Conservation (phyloP, 2,329 filamentous ascomycete species). For the Penicillium glabrum region DNA sequence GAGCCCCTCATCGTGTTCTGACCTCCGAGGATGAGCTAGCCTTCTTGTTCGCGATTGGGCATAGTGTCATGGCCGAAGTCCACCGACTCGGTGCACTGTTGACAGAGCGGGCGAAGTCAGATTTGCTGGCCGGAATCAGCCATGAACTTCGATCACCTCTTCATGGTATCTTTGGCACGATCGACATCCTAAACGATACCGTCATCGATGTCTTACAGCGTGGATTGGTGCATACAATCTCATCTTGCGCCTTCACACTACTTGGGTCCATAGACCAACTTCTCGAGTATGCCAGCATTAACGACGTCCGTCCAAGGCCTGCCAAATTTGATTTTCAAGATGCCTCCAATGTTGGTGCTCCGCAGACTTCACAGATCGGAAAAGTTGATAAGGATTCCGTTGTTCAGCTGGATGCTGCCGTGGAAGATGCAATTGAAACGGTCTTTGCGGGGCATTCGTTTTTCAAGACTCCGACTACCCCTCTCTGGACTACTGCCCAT, state of each 20-base stretch:
- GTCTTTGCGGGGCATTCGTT: slow-evolving; percentile 17
- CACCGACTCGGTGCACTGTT: slow-evolving; percentile 21
- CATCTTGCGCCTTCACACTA: slow-evolving; percentile 40
- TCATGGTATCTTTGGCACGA: slow-evolving; percentile 30
- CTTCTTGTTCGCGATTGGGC: slow-evolving; percentile 25
- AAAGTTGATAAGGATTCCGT: not conserved
- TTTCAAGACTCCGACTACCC: not conserved
- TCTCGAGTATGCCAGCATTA: slow-evolving; percentile 26
- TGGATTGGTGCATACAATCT: slow-evolving; percentile 30
- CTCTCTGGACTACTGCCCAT: not conserved
- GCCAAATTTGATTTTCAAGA: not conserved
- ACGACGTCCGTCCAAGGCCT: slow-evolving; percentile 9
- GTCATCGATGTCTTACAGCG: slow-evolving; percentile 21
- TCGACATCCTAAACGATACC: slow-evolving; percentile 26
- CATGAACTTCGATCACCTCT: slow-evolving; percentile 34
- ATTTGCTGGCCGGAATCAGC: slow-evolving; percentile 30
- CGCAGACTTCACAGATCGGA: not conserved
- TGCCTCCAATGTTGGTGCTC: not conserved
- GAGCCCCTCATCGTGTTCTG: slow-evolving; percentile 14
- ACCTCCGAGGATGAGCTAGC: slow-evolving; percentile 21
- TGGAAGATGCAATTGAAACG: slow-evolving; percentile 15
- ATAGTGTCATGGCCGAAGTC: slow-evolving; percentile 29
- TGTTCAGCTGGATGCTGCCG: slow-evolving; percentile 10
- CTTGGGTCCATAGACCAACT: slow-evolving; percentile 40
- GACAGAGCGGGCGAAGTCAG: slow-evolving; percentile 29